Percentiles rank a stretch among this genome's conserved stretches.
phyloP scores from a whole-genome alignment of 345 rosid genomes.

The Populus tremula region DNA sequence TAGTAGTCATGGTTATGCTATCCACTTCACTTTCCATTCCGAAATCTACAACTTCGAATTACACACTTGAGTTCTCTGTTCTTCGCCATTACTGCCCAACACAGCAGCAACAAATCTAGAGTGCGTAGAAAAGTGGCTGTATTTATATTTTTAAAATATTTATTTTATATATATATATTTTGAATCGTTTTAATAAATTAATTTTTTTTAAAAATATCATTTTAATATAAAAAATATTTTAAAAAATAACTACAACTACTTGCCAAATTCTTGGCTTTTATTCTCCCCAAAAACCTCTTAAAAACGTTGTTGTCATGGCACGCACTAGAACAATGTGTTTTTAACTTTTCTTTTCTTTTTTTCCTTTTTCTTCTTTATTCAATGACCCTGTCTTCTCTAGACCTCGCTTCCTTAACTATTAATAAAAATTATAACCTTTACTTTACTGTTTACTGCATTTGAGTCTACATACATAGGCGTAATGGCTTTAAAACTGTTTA shows the following conservation, averaged over 20 bases:
- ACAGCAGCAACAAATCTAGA: slow-evolving; percentile 17
- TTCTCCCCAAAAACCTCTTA: slow-evolving; percentile 51
- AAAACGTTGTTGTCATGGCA: slow-evolving; percentile 75
- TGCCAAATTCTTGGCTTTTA: slow-evolving; percentile 29
- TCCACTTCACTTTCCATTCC: slow-evolving; percentile 47
- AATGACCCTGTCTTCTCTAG: background rate
- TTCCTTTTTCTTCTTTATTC: background rate
- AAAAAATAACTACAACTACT: too few relatives aligned
- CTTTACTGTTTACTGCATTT: too few relatives aligned
- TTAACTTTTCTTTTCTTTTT: background rate
- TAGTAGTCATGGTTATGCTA: slow-evolving; percentile 44
- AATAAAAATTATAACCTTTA: background rate
- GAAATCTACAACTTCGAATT: slow-evolving; percentile 25
- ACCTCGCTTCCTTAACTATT: background rate
- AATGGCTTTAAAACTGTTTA: too few relatives aligned
- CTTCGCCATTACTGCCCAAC: slow-evolving; percentile 47
- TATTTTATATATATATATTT: too few relatives aligned
- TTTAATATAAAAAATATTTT: too few relatives aligned
- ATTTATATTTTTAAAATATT: too few relatives aligned
- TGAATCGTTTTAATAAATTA: too few relatives aligned
- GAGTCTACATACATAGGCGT: too few relatives aligned
- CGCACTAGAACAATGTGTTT: slow-evolving; percentile 73
- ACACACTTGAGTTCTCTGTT: slow-evolving; percentile 47
- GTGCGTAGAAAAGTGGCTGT: too few relatives aligned
- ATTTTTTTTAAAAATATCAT: too few relatives aligned